Percentiles rank a stretch among this genome's conserved stretches.
phyloP scores from a whole-genome alignment of 257 asterid species.

The Scutellaria baicalensis region DNA sequence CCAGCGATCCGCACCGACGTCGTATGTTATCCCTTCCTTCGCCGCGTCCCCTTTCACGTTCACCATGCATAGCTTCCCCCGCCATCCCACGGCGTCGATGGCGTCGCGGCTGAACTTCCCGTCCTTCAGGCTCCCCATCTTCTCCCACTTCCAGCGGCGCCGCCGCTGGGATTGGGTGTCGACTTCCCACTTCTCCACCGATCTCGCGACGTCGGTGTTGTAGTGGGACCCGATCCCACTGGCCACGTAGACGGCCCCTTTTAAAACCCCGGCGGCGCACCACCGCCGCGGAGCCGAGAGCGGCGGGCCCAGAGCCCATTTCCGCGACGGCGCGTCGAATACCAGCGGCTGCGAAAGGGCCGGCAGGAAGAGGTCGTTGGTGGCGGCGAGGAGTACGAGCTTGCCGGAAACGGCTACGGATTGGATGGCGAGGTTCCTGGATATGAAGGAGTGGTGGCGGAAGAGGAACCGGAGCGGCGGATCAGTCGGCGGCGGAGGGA shows the following conservation, averaged over 20 bases:
- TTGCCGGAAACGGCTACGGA: conserved; percentile 46
- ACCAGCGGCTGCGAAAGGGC: conserved; percentile 59
- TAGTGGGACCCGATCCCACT: conserved; percentile 81
- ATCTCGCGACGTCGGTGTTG: conserved; percentile 46
- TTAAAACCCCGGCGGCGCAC: conserved; percentile 62
- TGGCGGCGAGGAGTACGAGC: conserved; percentile 62
- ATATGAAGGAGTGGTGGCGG: conserved; percentile 76
- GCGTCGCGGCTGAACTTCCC: conserved; percentile 81
- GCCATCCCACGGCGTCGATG: conserved; percentile 78
- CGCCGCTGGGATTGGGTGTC: not conserved
- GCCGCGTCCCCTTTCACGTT: conserved; percentile 65
- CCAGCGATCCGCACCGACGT: conserved; percentile 42
- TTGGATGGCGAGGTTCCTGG: conserved; percentile 69
- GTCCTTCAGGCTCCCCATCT: conserved; percentile 41
- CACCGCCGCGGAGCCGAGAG: conserved; percentile 62
- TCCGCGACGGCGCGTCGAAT: conserved; percentile 29
- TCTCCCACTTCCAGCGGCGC: conserved; percentile 52
- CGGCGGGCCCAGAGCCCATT: conserved; percentile 56
- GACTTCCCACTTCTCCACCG: conserved; percentile 64
- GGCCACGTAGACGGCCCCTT: conserved; percentile 46
- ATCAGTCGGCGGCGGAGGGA: conserved; percentile 52
- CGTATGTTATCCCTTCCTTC: conserved; percentile 60
- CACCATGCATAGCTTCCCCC: conserved; percentile 79
- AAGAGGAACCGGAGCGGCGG: conserved; percentile 39
- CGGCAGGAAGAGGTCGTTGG: conserved; percentile 55